Base-by-base conservation (phyloP, 805 yeast genomes). In the Jamesozyma hellenica region DNA sequence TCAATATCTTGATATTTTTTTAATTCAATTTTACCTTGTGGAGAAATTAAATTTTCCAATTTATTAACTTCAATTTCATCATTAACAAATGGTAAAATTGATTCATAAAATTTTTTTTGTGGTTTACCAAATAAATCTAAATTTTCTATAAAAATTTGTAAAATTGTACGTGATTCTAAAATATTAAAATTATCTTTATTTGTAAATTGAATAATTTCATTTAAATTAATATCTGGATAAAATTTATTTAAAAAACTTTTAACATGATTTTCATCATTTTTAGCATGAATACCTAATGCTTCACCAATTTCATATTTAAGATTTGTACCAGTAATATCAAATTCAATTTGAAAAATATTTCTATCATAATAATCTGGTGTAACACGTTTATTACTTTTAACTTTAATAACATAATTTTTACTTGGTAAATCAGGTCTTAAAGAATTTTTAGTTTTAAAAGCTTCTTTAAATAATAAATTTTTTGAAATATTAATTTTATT, bases 301-400 rank as follows among this genome's bases (percentile, higher is more conserved):
- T 90, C 97, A 60, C 97, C 97, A 56, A 90, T 86, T 47, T 80
- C 92, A 60, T 90, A 90, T 36, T 77, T 84, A 57, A 90, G 70
- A 19, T 94, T 96, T 28, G 96, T 87, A 39, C 94, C 94, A 34
- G 87, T 64, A 56, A 80, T 75, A 59, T 90, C 97, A 50, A 90
- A 86, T 66, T 90, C 97, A 51, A 90, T 82, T 58, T 90, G 95
- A 85, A 90, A 90, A 53, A 90, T 88, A 65, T 90, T 83, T 68
- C 97, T 84, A 46, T 84, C 85, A 64, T 90, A 90, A 53, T 84
- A 88, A 28, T 53, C 56, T 5, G 97, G 96, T 15, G 97, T 90
- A 46, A 90, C 81, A 54, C 97, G 77, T 67, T 78, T 81, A 70
- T 88, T 88, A 58, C 83, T 92, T 62, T 86, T 82, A 39, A 90